Evolutionary conservation across 192 early-diverging fungal genomes (phyloP).

Genomic region (Coemansia sp.): DNA sequence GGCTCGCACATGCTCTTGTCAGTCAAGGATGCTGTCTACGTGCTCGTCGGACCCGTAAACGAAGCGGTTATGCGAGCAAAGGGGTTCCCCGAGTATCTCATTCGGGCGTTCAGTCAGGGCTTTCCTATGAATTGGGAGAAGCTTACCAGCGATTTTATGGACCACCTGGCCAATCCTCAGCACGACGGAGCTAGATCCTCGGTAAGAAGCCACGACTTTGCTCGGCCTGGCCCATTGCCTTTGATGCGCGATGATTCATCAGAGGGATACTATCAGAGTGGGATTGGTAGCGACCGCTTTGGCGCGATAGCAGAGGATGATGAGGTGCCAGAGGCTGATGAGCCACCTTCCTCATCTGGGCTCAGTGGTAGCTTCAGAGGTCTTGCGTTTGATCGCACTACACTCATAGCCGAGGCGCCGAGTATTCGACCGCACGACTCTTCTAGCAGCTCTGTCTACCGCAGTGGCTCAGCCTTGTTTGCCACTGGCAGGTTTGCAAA

Average conservation of each 20-base stretch:
- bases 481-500: constrained; percentile 17
- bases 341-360: not conserved
- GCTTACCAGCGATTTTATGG: constrained; percentile 24
- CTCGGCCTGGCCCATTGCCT: not conserved
- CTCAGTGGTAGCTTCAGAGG: not conserved
- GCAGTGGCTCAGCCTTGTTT: constrained; percentile 38
- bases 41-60: constrained; percentile 29
- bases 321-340: not conserved
- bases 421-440: not conserved
- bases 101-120: constrained; percentile 29
- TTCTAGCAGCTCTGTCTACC: constrained; percentile 21
- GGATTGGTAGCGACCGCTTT: constrained; percentile 4
- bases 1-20: constrained; percentile 22
- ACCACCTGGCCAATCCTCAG: not conserved
- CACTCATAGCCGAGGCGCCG: not conserved
- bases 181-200: not conserved
- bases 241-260: constrained; percentile 9
- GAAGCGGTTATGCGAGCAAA: constrained; percentile 32
- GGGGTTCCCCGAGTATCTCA: constrained; percentile 36
- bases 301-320: constrained; percentile 10
- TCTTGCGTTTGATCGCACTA: not conserved
- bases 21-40: constrained; percentile 25
- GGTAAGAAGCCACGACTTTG: constrained; percentile 9
- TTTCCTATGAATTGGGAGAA: constrained; percentile 38
- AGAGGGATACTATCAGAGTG: not conserved